Conservation (phyloP, 2,329 filamentous ascomycete genomes). For the Camptophora hylomeconis region DNA sequence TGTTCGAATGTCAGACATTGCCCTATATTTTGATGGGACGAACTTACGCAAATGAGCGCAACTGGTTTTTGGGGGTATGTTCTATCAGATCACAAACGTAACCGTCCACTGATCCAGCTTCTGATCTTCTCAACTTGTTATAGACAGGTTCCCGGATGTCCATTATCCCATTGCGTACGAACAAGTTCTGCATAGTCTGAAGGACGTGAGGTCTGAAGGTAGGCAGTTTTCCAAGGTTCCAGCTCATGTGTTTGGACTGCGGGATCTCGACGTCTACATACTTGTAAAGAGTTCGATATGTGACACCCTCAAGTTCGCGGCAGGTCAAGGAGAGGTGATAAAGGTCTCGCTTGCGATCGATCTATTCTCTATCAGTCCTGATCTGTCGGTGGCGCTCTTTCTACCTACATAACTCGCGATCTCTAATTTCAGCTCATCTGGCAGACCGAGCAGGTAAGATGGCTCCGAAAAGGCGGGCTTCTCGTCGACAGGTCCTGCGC, state of each 20-base stretch:
- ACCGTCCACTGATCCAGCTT: constrained; percentile 5
- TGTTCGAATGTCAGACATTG: not conserved
- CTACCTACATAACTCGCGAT: constrained; percentile 15
- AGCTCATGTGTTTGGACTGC: constrained; percentile 2
- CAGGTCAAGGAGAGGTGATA: constrained; percentile 16
- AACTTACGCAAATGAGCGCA: constrained; percentile 6
- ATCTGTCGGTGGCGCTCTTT: not conserved
- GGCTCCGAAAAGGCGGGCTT: constrained; percentile 6
- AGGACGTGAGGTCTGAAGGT: constrained; percentile 12
- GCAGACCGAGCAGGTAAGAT: constrained; percentile 13
- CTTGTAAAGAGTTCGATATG: constrained; percentile 14
- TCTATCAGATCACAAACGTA: constrained; percentile 9
- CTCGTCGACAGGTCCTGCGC: not conserved
- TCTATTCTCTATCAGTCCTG: constrained; percentile 8
- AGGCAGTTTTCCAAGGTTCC: constrained; percentile 4
- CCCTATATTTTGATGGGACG: not conserved
- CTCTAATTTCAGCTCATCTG: constrained; percentile 15
- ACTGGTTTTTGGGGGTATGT: constrained; percentile 7
- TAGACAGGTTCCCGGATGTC: constrained; percentile 6
- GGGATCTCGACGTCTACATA: constrained; percentile 12
- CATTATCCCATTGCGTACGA: constrained; percentile 10
- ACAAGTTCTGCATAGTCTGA: constrained; percentile 12
- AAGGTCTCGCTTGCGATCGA: constrained; percentile 14
- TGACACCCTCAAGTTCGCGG: constrained; percentile 13
- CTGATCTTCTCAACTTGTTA: constrained; percentile 6